These are phyloP conservation scores for Aspergillus hortae DNA, from an alignment of 2,329 filamentous ascomycete genomes.

Conservation along the genomic window DNA sequence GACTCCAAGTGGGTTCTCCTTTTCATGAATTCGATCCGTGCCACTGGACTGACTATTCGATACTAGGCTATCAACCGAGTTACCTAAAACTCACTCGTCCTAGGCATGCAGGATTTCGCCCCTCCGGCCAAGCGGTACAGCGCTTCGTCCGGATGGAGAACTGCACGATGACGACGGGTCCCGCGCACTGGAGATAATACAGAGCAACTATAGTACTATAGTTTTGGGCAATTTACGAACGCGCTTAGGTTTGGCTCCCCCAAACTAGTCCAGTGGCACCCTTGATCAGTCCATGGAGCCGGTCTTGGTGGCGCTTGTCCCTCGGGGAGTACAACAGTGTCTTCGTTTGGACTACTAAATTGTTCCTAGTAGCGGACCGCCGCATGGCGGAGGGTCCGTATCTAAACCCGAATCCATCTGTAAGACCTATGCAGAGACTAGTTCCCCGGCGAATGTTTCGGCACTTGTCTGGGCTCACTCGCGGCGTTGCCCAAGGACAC, in stretches of 20 bases:
- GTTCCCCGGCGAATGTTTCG: conserved; percentile 1
- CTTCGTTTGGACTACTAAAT: conserved; percentile 5
- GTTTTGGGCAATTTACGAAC: background rate
- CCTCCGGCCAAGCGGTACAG: background rate
- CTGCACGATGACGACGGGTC: background rate
- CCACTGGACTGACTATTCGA: background rate
- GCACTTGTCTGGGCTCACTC: background rate
- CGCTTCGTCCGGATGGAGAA: background rate
- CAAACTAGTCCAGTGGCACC: background rate
- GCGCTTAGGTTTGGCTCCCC: background rate
- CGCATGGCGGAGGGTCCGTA: conserved; percentile 2
- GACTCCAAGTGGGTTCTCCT: background rate
- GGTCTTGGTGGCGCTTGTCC: background rate
- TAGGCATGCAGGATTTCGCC: background rate
- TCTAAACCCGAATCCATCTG: background rate
- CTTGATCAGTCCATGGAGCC: background rate
- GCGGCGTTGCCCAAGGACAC: background rate
- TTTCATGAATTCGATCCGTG: background rate
- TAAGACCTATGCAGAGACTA: background rate
- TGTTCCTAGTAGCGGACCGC: background rate
- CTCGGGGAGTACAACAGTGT: background rate
- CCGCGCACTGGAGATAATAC: no score
- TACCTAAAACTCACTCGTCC: background rate
- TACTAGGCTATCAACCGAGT: background rate
- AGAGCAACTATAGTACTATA: no score